These are phyloP conservation scores for Boletus fagicola DNA, from an alignment of 768 basidiomycete genomes.

Conservation along the genomic window DNA sequence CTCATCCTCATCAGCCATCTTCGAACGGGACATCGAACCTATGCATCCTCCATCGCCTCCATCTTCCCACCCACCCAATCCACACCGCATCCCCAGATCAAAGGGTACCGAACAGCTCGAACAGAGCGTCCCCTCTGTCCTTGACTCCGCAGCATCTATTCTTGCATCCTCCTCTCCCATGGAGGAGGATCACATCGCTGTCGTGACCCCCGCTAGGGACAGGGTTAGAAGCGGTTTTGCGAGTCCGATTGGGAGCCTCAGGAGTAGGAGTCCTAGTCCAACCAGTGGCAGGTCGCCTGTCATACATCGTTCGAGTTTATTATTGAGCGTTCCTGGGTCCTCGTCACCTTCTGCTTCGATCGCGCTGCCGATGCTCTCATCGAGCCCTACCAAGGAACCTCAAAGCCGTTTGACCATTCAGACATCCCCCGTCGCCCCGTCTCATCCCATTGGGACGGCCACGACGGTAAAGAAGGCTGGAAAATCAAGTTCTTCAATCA, in stretches of 20 bases:
- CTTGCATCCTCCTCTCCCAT: slow-evolving; percentile 48
- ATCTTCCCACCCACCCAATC: slow-evolving; percentile 48
- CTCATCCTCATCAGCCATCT: slow-evolving; percentile 86
- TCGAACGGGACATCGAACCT: slow-evolving; percentile 88
- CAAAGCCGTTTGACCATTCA: slow-evolving; percentile 26
- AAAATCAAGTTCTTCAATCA: slow-evolving; percentile 30
- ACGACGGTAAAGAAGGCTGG: slow-evolving; percentile 7
- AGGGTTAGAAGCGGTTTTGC: slow-evolving; percentile 55
- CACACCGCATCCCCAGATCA: slow-evolving; percentile 71
- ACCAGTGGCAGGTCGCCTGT: slow-evolving; percentile 37
- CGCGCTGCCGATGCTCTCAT: slow-evolving; percentile 24
- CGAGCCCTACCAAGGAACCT: slow-evolving; percentile 28
- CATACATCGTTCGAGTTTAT: slow-evolving; percentile 40
- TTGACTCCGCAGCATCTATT: slow-evolving; percentile 79
- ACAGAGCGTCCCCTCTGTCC: slow-evolving; percentile 77
- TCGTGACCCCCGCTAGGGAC: slow-evolving; percentile 53
- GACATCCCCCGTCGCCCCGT: slow-evolving; percentile 17
- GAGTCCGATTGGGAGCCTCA: slow-evolving; percentile 60
- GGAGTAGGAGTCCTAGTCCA: slow-evolving; percentile 69
- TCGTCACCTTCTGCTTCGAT: slow-evolving; percentile 23
- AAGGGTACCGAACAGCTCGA: slow-evolving; percentile 75
- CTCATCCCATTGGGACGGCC: slow-evolving; percentile 2
- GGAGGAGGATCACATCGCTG: slow-evolving; percentile 56
- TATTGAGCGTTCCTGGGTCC: slow-evolving; percentile 48
- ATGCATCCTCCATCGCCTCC: slow-evolving; percentile 36